Base-by-base conservation (phyloP, 352 stramenopile genomes). In the Elongisporangium undulatum region DNA sequence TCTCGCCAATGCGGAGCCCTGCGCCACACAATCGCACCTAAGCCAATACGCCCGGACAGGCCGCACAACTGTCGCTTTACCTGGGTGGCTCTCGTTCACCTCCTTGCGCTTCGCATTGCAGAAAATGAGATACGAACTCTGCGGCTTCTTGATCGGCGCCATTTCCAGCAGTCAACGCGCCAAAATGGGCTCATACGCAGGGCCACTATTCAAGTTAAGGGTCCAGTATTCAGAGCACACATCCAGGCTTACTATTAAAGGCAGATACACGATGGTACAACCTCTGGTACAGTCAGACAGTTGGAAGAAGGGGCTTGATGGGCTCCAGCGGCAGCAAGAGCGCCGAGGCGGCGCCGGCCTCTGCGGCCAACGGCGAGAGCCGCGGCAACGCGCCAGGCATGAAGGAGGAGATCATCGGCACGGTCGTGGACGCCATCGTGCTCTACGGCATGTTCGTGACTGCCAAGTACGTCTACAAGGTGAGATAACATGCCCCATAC, bases 51-150 rank as follows among this genome's bases (percentile, higher is more conserved):
- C 24, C 20, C 49, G 16, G 19, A 12, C 34, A 45, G 16, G 34
- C 13, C 15, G 41, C 39, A 55, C 61, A 49, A 62, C 13, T 57
- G 67, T 68, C 7, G 58, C 59, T 49, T 59, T 21, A 67, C 84
- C 82, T 20, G 84, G 79, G 53, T 93, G 81, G 34, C 77, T 70
- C 13, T 83, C 62, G 38, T 72, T 75, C 53, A 94, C 77, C 57
- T 89, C 58, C 64, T 86, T 87, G 17, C 87, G 82, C 22, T 68
- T 72, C 58, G 89, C 85, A 66, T 87, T 85, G 66, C 85, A 90
- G 67, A 95, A 96, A 64, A 84, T 67, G 56, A 94, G 72, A 61
- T 96, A 96, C 56, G 85, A 89, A 66, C 80, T 95, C 72, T 88
- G 79, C 58, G 87, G 85, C 68, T 89, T 93, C 79, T 96, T 96